Evolutionary conservation across 139 green algal species (phyloP), one percentile per base, ranked within the genome.

Genomic region (Medakamo hakoo): DNA sequence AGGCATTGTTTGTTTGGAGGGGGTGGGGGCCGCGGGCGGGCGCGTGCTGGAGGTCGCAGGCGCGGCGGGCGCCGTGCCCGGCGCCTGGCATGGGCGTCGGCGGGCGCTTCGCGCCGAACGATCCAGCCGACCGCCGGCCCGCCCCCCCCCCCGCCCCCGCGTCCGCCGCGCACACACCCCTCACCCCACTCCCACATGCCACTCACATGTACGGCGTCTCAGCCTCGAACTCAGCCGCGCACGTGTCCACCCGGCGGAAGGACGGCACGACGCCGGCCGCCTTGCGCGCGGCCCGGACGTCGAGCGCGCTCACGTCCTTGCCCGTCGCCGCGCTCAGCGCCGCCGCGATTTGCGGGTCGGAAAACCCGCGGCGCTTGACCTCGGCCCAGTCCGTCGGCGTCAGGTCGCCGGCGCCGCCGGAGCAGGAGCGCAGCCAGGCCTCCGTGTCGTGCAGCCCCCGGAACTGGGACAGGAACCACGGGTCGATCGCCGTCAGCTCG

Each of bases 181-280:
- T n/a, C n/a, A n/a, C n/a, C n/a, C n/a, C n/a, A n/a, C n/a, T n/a
- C n/a, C n/a, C n/a, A n/a, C n/a, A n/a, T n/a, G n/a, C n/a, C n/a
- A n/a, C n/a, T n/a, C n/a, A n/a, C 84, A 95, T 91, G 86, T 99
- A 99, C 32, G 93, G 93, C 9, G 93, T 99, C 67, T 81, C 78
- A 0, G 93, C 93, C 67, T 95, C 82, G 73, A 99, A 99, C 82
- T 99, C 93, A 1, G 93, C 93, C 1, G 93, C 93, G 75, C 93
- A 99, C 2, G 93, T 99, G 82, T 99, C 93, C 27, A 99, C 93
- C 58, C 93, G 84, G 82, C 97, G 98, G 78, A 84, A 93, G 57
- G 67, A 69, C 20, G 92, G 89, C 24, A 81, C 62, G 20, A 97
- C 84, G 23, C 86, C 87, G 26, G 82, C 30, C 4, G 68, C 71